Base-by-base conservation (phyloP, 176 grass and related monocot genomes). In the Ensete glaucum region DNA sequence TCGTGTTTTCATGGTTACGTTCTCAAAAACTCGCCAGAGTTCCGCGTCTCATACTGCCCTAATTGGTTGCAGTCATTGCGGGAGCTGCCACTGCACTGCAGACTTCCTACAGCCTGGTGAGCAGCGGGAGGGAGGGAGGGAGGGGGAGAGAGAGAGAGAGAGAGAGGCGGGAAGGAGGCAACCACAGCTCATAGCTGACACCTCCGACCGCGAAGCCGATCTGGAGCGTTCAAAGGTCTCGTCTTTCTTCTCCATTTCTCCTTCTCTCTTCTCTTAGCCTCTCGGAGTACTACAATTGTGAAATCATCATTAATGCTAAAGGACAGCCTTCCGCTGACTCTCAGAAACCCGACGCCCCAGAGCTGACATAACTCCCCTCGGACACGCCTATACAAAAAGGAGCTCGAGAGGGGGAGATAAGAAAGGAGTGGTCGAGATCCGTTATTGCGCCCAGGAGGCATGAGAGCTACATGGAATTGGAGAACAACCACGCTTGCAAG, bases 381-480 rank as follows among this genome's bases (percentile, higher is more conserved):
- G 7, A 16, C 50, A 72, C 69, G 12, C 24, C 9, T 25, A 16
- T 53, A 49, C 69, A 11, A 14, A 72, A 50, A 72, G 48, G 69
- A 52, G 69, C 23, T 72, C 48, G 11, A 52, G 51, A 53, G 48
- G 48, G 11, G 26, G 12, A 34, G 64, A 67, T 43, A 67, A 67
- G 8, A 43, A 67, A 34, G 64, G 64, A 25, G 64, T 13, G 11
- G 64, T 20, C n/a, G 48, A 53, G 10, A 25, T 22, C n/a, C 50
- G 19, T 72, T n/a, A 23, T 72, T 15, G 19, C 12, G 69, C 50
- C 50, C 69, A 53, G 51, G 69, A 58, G 72, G 72, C 22, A 74
- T 27, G 52, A 74, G 72, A 74, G 53, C 22, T 19, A 16, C 24
- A 74, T 74, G 72, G 72, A 74, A 56, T 26, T 55, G 72, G 72